Conservation (phyloP, 1,284 basidiomycete genomes). For the Fistulinella staudtii region DNA sequence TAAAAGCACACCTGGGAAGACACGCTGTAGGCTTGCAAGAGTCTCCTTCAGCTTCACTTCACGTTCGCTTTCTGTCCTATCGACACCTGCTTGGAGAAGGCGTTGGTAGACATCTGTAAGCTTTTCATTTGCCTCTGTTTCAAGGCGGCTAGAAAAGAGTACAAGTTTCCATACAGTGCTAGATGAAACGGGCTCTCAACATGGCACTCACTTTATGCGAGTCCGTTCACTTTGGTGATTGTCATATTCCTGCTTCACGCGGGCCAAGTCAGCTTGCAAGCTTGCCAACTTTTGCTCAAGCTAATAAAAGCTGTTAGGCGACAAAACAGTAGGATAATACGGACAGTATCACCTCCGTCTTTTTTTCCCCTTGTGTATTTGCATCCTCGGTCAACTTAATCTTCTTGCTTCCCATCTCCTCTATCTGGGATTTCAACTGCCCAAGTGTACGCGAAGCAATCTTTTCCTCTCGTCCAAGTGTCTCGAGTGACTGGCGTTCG, state of each 20-base stretch:
- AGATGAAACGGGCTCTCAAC: not conserved
- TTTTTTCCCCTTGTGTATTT: constrained; percentile 50
- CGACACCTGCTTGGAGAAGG: constrained; percentile 84
- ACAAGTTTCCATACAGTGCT: not conserved
- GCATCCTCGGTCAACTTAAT: constrained; percentile 63
- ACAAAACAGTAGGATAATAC: not conserved
- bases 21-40: constrained; percentile 74
- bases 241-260: constrained; percentile 67
- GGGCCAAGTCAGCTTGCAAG: constrained; percentile 52
- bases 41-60: constrained; percentile 86
- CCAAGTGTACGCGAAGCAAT: constrained; percentile 62
- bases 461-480: constrained; percentile 81
- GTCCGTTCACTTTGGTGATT: constrained; percentile 73
- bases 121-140: constrained; percentile 89
- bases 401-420: constrained; percentile 61
- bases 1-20: constrained; percentile 68
- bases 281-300: constrained; percentile 56
- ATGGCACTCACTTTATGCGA: constrained; percentile 61
- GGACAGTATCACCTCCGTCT: constrained; percentile 47
- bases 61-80: constrained; percentile 81
- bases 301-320: constrained; percentile 36
- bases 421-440: constrained; percentile 65
- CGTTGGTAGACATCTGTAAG: constrained; percentile 81
- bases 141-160: constrained; percentile 63
- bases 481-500: constrained; percentile 86